These are phyloP conservation scores for Apiotrichum laibachii DNA, from an alignment of 1,284 basidiomycete genomes.

Conservation along the genomic window DNA sequence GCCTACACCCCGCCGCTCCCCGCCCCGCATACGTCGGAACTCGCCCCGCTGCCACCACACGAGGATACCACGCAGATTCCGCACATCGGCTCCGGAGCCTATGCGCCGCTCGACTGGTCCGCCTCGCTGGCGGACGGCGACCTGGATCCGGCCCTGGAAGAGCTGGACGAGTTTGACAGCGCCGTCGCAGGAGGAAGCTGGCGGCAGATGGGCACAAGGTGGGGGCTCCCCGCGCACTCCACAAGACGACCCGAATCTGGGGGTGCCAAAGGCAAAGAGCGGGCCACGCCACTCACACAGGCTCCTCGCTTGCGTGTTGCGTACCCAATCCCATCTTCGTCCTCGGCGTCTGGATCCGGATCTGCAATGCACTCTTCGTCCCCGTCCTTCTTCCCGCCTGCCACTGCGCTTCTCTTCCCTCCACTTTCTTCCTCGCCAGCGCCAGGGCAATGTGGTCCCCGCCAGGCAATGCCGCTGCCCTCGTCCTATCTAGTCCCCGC, in stretches of 20 bases:
- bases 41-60: not conserved
- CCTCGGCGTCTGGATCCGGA: too few relatives aligned
- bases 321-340: too few relatives aligned
- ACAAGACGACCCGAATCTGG: not conserved
- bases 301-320: too few relatives aligned
- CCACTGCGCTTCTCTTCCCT: not conserved
- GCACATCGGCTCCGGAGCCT: too few relatives aligned
- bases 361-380: too few relatives aligned
- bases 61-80: not conserved
- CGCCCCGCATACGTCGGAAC: not conserved
- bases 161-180: not conserved
- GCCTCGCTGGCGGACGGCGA: not conserved
- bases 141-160: not conserved
- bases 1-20: not conserved
- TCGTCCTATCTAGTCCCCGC: not conserved
- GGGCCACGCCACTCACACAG: not conserved
- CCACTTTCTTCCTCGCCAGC: not conserved
- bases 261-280: slow-evolving; percentile 7
- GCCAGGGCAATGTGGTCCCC: not conserved
- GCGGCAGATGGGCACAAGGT: not conserved
- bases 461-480: not conserved
- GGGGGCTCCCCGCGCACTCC: too few relatives aligned
- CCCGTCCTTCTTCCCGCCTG: too few relatives aligned
- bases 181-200: not conserved
- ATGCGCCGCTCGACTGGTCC: not conserved